phyloP scores from a whole-genome alignment of 2,329 filamentous ascomycete species.

The Talaromyces atroroseus region DNA sequence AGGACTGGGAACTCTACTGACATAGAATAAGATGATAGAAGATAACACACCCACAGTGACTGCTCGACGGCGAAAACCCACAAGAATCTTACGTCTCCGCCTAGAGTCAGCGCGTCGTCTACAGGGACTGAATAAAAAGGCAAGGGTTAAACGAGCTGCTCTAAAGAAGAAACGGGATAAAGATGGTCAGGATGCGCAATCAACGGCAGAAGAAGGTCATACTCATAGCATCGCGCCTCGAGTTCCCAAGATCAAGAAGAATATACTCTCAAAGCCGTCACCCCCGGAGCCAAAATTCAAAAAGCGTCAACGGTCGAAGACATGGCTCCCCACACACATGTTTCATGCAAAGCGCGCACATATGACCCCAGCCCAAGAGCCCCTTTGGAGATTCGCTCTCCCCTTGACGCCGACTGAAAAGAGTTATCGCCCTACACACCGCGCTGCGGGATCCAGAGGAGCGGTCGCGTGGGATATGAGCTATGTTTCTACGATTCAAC shows the following conservation, averaged over 20 bases:
- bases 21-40: slow-evolving; percentile 62
- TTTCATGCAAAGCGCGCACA: slow-evolving; percentile 89
- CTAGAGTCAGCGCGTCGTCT: slow-evolving; percentile 71
- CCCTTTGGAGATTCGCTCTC: slow-evolving; percentile 85
- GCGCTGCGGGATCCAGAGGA: slow-evolving; percentile 68
- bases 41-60: slow-evolving; percentile 86
- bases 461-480: slow-evolving; percentile 89
- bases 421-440: slow-evolving; percentile 80
- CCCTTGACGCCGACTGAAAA: slow-evolving; percentile 84
- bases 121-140: slow-evolving; percentile 51
- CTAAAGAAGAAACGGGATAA: slow-evolving; percentile 42
- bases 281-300: slow-evolving; percentile 66
- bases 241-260: slow-evolving; percentile 63
- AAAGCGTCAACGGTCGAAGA: slow-evolving; percentile 81
- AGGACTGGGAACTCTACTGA: not conserved
- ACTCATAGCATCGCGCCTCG: slow-evolving; percentile 34
- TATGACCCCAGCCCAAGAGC: slow-evolving; percentile 73
- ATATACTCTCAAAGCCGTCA: slow-evolving; percentile 60
- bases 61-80: slow-evolving; percentile 44
- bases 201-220: slow-evolving; percentile 24
- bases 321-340: slow-evolving; percentile 89
- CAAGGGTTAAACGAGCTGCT: slow-evolving; percentile 34
- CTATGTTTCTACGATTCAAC: slow-evolving; percentile 79
- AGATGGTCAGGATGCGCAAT: slow-evolving; percentile 19
- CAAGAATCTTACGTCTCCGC: slow-evolving; percentile 47